Conservation (phyloP, 2,329 filamentous ascomycete species). For the Paracoccidioides lutzii region DNA sequence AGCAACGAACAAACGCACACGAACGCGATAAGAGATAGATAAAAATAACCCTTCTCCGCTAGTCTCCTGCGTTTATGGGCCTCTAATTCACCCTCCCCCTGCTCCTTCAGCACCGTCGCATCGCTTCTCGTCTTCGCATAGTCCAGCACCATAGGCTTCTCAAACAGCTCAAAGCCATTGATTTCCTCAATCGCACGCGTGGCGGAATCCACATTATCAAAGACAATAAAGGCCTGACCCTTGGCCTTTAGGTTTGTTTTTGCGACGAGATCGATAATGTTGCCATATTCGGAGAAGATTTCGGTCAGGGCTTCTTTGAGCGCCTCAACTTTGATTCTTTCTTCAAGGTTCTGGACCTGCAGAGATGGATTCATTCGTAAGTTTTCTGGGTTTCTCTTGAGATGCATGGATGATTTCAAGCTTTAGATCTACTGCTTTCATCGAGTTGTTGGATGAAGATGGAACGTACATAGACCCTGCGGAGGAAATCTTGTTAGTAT, state of each 20-base stretch:
- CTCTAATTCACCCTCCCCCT: conserved; percentile 71
- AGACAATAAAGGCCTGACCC: conserved; percentile 92
- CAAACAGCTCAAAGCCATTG: conserved; percentile 85
- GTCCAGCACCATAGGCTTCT: conserved; percentile 75
- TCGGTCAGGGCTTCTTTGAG: conserved; percentile 60
- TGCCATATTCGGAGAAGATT: conserved; percentile 82
- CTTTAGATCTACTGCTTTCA: background rate
- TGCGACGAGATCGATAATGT: conserved; percentile 68
- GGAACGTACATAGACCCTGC: conserved; percentile 30
- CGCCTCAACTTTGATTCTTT: conserved; percentile 70
- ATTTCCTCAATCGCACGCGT: conserved; percentile 72
- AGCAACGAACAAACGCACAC: background rate
- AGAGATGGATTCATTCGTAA: background rate
- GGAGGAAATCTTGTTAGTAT: background rate
- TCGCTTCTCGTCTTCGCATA: conserved; percentile 77
- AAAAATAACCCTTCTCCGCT: conserved; percentile 67
- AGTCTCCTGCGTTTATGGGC: conserved; percentile 69
- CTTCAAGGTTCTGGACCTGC: conserved; percentile 70
- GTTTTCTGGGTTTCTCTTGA: background rate
- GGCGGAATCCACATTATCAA: conserved; percentile 68
- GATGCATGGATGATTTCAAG: background rate
- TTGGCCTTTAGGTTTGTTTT: conserved; percentile 86
- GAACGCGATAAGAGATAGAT: conserved; percentile 1
- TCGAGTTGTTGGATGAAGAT: conserved; percentile 5
- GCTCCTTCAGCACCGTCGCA: conserved; percentile 63